Evolutionary conservation across 306 rosid genomes (phyloP), one percentile per base, ranked within the genome.

Genomic region (Cucurbita argyrosperma): DNA sequence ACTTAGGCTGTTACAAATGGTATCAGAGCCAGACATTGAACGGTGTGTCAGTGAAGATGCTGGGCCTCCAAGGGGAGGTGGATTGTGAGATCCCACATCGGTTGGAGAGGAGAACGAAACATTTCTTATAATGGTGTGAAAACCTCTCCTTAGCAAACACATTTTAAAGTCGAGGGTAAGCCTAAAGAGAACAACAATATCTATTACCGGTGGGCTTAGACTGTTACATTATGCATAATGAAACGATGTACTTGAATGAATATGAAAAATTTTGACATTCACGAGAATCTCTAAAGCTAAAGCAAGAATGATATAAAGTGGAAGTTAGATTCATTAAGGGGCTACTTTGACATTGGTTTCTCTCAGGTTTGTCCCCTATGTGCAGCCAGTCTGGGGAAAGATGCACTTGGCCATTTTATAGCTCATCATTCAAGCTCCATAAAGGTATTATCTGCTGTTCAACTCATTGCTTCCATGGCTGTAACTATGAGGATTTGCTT

Each of bases 291-390:
- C 64, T 14, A 12, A 68, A 68, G 73, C 56, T 46, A 68, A 68
- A 68, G 57, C 40, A 68, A 68, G 10, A 35, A 18, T 43, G 16
- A 11, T 39, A 39, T 21, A 30, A 46, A 18, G 19, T 65, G 13
- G 52, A 42, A 18, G 19, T 43, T 45, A 13, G 73, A 67, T 67
- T 67, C 12, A 46, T 21, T 13, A 19, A 49, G 55, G 8, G 15
- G 37, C 61, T 71, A 71, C 76, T 83, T 51, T 43, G 35, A 54
- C 76, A 52, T 79, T 74, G 63, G 4, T 74, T 58, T 81, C 46
- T 77, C 82, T 77, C 84, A 95, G 99, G 91, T 95, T 83, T 95
- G 99, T 80, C 99, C 99, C 49, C 71, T 91, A 35, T 95, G 99
- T 60, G 99, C 96, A 43, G 91, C 83, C 56, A 84, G 80, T 80